Percentiles rank a stretch among this genome's conserved stretches.
Conservation (phyloP, 2,329 filamentous ascomycete species). For the Ophiobolus disseminans region DNA sequence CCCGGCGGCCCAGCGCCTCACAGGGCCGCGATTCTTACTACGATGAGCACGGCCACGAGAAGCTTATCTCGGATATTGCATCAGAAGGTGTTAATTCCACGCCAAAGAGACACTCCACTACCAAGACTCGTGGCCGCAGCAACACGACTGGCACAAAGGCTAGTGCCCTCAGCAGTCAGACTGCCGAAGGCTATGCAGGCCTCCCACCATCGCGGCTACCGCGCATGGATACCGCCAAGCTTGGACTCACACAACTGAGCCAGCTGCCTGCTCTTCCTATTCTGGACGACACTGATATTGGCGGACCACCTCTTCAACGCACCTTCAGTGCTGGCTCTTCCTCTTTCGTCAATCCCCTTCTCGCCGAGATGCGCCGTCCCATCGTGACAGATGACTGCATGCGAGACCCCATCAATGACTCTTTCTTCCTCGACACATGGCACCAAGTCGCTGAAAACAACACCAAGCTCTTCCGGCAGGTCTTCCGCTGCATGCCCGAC, state of each 20-base stretch:
- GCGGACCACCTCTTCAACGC: conserved; percentile 70
- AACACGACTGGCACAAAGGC: conserved; percentile 41
- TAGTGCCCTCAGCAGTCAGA: conserved; percentile 39
- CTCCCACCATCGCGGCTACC: conserved; percentile 67
- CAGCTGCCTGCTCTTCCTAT: conserved; percentile 74
- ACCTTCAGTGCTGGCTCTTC: conserved; percentile 60
- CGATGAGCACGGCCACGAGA: conserved; percentile 69
- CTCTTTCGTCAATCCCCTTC: conserved; percentile 55
- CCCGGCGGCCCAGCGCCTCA: conserved; percentile 64
- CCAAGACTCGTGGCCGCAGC: conserved; percentile 37
- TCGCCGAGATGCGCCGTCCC: conserved; percentile 74
- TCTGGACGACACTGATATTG: conserved; percentile 81
- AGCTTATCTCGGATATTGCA: conserved; percentile 70
- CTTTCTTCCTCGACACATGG: conserved; percentile 90
- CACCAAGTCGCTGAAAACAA: conserved; percentile 88
- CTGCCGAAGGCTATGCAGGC: conserved; percentile 53
- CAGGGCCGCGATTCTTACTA: conserved; percentile 75
- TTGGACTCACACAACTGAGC: conserved; percentile 71
- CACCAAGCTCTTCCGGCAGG: conserved; percentile 88
- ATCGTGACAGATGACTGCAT: conserved; percentile 89
- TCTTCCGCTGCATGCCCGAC: conserved; percentile 97
- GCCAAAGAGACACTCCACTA: conserved; percentile 57
- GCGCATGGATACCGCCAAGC: conserved; percentile 68
- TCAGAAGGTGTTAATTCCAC: conserved; percentile 62
- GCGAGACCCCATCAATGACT: conserved; percentile 82